Conservation (phyloP, 2,329 filamentous ascomycete genomes). For the Ambrosiella xylebori region DNA sequence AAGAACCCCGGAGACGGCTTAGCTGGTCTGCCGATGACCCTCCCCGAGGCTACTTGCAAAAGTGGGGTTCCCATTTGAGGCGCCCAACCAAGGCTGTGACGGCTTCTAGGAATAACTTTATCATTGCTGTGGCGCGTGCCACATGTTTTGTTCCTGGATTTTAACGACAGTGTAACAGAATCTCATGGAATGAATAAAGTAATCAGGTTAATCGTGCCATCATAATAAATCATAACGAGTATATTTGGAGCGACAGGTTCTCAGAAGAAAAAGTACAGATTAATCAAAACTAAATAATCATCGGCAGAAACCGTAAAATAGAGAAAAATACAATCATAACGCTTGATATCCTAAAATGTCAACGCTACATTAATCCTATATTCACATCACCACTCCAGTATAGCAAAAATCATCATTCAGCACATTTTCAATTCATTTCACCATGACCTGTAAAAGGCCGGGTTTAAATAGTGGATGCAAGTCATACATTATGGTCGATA, state of each 20-base stretch:
- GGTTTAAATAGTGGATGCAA: background rate
- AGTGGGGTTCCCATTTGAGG: too few relatives aligned
- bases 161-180: background rate
- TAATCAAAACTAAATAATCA: background rate
- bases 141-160: background rate
- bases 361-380: background rate
- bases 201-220: background rate
- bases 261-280: background rate
- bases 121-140: background rate
- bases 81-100: too few relatives aligned
- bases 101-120: background rate
- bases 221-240: too few relatives aligned
- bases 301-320: background rate
- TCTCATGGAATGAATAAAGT: background rate
- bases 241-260: background rate
- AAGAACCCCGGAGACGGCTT: too few relatives aligned
- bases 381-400: background rate
- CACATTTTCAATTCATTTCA: conserved; percentile 1
- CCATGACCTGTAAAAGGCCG: background rate
- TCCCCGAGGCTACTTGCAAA: too few relatives aligned
- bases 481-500: conserved; percentile 3
- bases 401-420: background rate
- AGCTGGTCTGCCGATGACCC: too few relatives aligned
- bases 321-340: background rate
- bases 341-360: background rate